Conservation (phyloP, 208 protist genomes). For the Wallacemonas rigidus region DNA sequence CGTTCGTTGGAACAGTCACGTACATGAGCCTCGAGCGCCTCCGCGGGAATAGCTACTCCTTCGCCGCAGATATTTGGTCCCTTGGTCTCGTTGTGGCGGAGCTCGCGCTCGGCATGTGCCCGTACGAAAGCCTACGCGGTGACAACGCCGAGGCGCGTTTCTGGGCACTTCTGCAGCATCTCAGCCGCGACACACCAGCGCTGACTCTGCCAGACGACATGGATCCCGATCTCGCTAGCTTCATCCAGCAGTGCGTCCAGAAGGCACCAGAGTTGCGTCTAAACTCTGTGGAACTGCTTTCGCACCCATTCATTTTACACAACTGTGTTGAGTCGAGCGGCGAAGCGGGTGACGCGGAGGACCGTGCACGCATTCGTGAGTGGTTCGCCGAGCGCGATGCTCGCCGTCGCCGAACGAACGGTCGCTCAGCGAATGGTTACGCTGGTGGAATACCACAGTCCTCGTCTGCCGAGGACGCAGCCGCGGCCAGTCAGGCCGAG, state of each 20-base stretch:
- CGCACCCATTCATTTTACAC: slow-evolving; percentile 68
- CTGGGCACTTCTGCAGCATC: slow-evolving; percentile 86
- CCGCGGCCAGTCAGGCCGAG: background rate
- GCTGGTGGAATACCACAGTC: background rate
- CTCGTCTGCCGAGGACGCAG: background rate
- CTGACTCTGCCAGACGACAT: slow-evolving; percentile 59
- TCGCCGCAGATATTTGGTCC: slow-evolving; percentile 92
- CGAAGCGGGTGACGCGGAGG: slow-evolving; percentile 7
- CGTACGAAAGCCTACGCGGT: slow-evolving; percentile 59
- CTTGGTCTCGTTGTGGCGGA: slow-evolving; percentile 91
- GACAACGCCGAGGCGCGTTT: slow-evolving; percentile 79
- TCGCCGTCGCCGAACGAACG: slow-evolving; percentile 1
- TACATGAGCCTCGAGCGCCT: slow-evolving; percentile 96
- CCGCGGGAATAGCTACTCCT: slow-evolving; percentile 89
- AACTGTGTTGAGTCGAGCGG: slow-evolving; percentile 16
- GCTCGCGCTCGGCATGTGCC: slow-evolving; percentile 81
- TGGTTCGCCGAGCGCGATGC: slow-evolving; percentile 27
- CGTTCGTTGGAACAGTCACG: slow-evolving; percentile 92
- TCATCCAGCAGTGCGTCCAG: slow-evolving; percentile 70
- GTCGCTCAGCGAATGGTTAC: background rate
- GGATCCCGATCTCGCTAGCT: slow-evolving; percentile 55
- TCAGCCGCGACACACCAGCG: slow-evolving; percentile 55
- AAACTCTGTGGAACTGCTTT: slow-evolving; percentile 67
- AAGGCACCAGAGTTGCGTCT: slow-evolving; percentile 63
- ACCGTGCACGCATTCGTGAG: slow-evolving; percentile 27